Percentiles rank a stretch among this genome's conserved stretches.
phyloP scores from a whole-genome alignment of 1,139 yeast genomes.

The Debaryomycetaceae sp. region DNA sequence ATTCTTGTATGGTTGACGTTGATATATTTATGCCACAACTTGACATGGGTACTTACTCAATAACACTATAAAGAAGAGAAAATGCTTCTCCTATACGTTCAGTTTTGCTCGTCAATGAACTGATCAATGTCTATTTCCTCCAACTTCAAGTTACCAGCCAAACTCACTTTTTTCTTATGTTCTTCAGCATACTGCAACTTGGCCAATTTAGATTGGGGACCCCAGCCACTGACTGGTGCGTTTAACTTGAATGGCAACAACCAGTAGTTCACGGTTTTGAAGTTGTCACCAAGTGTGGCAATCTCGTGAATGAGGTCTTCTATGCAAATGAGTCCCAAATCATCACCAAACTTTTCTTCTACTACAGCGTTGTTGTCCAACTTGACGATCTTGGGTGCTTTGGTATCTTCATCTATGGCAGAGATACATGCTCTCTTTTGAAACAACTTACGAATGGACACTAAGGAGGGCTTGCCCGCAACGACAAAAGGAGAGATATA shows the following conservation, averaged over 20 bases:
- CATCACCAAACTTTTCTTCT: constrained; percentile 66
- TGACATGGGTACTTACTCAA: background rate
- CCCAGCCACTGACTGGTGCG: constrained; percentile 72
- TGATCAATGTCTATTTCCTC: constrained; percentile 68
- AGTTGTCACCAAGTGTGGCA: constrained; percentile 56
- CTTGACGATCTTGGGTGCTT: constrained; percentile 29
- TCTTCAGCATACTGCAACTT: constrained; percentile 43
- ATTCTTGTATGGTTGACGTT: too few species aligned
- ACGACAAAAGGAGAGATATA: constrained; percentile 70
- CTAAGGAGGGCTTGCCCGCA: constrained; percentile 68
- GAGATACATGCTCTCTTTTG: constrained; percentile 71
- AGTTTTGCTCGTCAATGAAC: constrained; percentile 61
- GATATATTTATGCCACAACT: too few species aligned
- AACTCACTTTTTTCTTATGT: constrained; percentile 46
- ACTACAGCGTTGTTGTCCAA: constrained; percentile 71
- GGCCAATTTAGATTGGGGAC: constrained; percentile 55
- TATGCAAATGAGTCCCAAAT: constrained; percentile 67
- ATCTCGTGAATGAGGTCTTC: constrained; percentile 78
- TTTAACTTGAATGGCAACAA: constrained; percentile 66
- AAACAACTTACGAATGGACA: constrained; percentile 65
- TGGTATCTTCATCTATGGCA: constrained; percentile 29
- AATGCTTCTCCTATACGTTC: constrained; percentile 6
- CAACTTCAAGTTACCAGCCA: constrained; percentile 62
- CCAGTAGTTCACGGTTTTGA: constrained; percentile 58
- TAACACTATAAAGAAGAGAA: background rate